Conservation (phyloP, 768 basidiomycete genomes). For the Suillus weaverae region DNA sequence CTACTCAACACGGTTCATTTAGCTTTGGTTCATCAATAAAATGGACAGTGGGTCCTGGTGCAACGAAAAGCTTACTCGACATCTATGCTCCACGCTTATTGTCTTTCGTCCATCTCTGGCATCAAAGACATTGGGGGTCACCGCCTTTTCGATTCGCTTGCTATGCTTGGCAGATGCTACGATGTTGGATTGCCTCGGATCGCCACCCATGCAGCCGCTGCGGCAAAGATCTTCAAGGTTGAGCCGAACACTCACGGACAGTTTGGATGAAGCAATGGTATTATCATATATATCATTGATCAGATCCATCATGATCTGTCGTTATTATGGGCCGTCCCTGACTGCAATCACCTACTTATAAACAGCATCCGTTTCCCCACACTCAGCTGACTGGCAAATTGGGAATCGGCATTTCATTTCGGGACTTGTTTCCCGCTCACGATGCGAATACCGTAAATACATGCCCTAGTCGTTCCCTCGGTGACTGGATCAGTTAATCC, state of each 20-base stretch:
- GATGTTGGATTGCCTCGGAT: background rate
- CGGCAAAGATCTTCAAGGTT: background rate
- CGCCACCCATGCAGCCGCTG: background rate
- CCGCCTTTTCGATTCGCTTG: no score
- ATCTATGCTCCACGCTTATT: background rate
- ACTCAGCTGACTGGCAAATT: background rate
- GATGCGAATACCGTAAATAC: background rate
- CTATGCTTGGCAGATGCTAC: background rate
- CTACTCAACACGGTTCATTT: background rate
- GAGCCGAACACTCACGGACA: background rate
- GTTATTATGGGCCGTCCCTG: background rate
- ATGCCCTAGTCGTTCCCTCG: background rate
- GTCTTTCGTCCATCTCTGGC: background rate
- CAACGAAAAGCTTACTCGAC: background rate
- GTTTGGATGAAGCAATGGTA: background rate
- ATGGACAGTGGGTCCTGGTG: background rate
- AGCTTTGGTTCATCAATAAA: background rate
- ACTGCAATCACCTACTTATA: background rate
- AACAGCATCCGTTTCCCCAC: background rate
- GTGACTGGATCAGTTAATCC: background rate
- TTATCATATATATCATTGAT: no score
- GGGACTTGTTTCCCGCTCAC: no score
- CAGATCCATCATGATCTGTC: background rate
- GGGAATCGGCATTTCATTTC: conserved; percentile 2
- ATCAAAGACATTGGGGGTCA: background rate